Conservation (phyloP, 129 eudicot genomes). For the Flaveria trinervia region DNA sequence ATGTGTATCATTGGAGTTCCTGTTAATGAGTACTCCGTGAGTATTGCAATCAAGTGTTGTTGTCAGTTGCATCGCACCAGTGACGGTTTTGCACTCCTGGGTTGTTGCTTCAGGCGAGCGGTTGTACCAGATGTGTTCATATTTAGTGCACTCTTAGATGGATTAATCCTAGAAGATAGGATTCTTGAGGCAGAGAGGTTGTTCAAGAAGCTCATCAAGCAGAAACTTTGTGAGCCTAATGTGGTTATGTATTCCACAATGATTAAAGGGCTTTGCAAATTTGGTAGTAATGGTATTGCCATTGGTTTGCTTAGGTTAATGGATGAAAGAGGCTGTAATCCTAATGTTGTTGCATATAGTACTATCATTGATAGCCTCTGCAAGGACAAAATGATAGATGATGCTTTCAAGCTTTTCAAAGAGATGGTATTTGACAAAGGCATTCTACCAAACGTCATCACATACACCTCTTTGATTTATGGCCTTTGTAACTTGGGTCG, state of each 20-base stretch:
- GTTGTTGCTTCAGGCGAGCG: background rate
- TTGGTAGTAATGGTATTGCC: background rate
- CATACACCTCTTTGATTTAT: constrained; percentile 10
- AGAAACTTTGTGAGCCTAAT: constrained; percentile 4
- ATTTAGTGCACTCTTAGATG: background rate
- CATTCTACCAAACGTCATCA: background rate
- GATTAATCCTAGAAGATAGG: constrained; percentile 8
- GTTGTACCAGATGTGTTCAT: background rate
- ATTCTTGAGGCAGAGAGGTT: constrained; percentile 3
- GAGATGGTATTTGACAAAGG: background rate
- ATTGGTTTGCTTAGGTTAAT: constrained; percentile 11
- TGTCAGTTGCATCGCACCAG: background rate
- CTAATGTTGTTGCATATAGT: background rate
- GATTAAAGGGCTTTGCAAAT: constrained; percentile 24
- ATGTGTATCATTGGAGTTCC: background rate
- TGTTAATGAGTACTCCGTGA: background rate
- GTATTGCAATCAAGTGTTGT: background rate
- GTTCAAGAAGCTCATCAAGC: constrained; percentile 2
- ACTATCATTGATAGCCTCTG: constrained; percentile 7
- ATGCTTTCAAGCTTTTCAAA: constrained; percentile 14
- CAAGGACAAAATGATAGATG: constrained; percentile 10
- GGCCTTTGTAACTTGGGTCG: constrained; percentile 28
- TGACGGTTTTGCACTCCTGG: background rate
- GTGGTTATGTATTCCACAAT: background rate
- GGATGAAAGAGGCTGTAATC: constrained; percentile 14